Percentiles rank a stretch among this genome's conserved stretches.
phyloP scores from a whole-genome alignment of 441 rosid species.

The Aleurites moluccanus region DNA sequence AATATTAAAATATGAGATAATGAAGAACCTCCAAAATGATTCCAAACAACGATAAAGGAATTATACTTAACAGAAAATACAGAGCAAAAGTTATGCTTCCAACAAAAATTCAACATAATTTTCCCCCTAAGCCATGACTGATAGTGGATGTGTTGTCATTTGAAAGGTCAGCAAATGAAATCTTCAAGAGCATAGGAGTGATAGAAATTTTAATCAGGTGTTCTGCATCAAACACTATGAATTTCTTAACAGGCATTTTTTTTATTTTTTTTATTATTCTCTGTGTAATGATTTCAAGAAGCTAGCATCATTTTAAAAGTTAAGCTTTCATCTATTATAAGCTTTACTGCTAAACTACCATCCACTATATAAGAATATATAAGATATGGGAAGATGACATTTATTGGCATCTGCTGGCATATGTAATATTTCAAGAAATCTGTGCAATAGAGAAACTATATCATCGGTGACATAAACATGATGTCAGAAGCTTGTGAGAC shows the following conservation, averaged over 20 bases:
- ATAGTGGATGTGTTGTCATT: background rate
- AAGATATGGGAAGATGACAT: background rate
- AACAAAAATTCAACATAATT: background rate
- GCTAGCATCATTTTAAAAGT: no score
- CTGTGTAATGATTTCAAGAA: no score
- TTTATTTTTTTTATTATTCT: no score
- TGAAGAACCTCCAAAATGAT: background rate
- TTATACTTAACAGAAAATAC: background rate
- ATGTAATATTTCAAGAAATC: background rate
- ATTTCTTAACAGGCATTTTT: no score
- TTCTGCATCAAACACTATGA: background rate
- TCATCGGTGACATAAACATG: background rate
- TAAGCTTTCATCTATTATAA: no score
- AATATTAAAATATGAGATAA: background rate
- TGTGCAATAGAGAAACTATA: background rate
- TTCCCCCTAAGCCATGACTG: background rate
- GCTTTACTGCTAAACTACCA: no score
- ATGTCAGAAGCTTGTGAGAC: background rate
- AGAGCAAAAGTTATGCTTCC: no score
- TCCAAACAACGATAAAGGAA: background rate
- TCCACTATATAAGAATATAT: no score
- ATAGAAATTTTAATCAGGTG: background rate
- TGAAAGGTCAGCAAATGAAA: background rate
- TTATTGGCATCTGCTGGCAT: background rate
- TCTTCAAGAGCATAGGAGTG: background rate